Percentiles rank a stretch among this genome's conserved stretches.
Evolutionary conservation across 106 monocot genomes (phyloP).

Genomic region (Iris macrosiphon): DNA sequence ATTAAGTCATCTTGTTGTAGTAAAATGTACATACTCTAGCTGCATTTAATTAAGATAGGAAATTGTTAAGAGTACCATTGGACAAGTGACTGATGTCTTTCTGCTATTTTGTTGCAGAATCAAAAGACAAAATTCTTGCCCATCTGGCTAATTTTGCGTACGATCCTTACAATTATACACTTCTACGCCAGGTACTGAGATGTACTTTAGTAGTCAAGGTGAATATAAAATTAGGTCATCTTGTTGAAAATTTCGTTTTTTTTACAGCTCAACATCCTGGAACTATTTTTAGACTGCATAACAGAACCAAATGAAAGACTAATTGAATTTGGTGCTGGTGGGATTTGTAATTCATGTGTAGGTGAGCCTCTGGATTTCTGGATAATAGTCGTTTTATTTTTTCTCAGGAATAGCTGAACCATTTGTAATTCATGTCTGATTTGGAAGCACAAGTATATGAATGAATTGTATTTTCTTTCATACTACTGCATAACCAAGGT

Average conservation of each 20-base stretch:
- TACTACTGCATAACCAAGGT: neutral
- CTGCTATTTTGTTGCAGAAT: conserved; percentile 35
- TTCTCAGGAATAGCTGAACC: neutral
- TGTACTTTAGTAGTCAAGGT: neutral
- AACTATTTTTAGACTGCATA: conserved; percentile 88
- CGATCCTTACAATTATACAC: conserved; percentile 88
- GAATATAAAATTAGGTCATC: neutral
- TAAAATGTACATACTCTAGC: neutral
- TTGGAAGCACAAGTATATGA: neutral
- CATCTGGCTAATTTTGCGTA: conserved; percentile 99
- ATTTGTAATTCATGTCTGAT: neutral
- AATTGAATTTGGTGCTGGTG: conserved; percentile 80
- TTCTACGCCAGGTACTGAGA: conserved; percentile 75
- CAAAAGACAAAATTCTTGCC: conserved; percentile 82
- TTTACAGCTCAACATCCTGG: conserved; percentile 81
- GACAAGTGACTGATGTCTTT: neutral
- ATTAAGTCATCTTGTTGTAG: too few relatives aligned
- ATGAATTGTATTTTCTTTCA: neutral
- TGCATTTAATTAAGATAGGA: too few relatives aligned
- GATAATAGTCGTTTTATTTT: neutral
- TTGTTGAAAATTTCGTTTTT: neutral
- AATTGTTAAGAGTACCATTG: neutral
- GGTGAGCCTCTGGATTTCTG: conserved; percentile 25
- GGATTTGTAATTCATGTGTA: conserved; percentile 77
- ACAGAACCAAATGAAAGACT: conserved; percentile 97